These are phyloP conservation scores for Pulveroboletus sp. DNA, from an alignment of 1,284 basidiomycete species.

Conservation along the genomic window DNA sequence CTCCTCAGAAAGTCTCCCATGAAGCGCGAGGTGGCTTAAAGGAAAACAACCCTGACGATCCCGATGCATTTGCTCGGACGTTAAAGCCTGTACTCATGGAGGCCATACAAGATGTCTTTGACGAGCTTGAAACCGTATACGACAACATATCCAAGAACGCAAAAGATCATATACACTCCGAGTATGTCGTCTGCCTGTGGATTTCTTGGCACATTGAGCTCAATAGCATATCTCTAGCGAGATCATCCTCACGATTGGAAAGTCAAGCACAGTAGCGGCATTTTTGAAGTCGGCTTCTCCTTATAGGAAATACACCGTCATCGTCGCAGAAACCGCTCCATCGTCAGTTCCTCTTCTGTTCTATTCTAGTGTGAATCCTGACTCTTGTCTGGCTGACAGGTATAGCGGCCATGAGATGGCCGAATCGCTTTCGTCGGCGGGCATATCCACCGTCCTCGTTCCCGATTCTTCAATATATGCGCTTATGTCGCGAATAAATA, in stretches of 20 bases:
- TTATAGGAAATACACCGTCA: constrained; percentile 92
- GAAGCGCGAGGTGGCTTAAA: constrained; percentile 56
- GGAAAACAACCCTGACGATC: constrained; percentile 71
- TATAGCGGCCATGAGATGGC: constrained; percentile 89
- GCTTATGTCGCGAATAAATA: constrained; percentile 95
- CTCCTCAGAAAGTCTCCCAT: constrained; percentile 44
- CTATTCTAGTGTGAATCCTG: neutral
- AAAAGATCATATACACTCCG: constrained; percentile 94
- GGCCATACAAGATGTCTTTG: constrained; percentile 90
- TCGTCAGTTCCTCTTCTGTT: constrained; percentile 53
- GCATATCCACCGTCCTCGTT: constrained; percentile 92
- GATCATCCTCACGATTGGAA: constrained; percentile 94
- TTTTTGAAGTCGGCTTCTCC: constrained; percentile 92
- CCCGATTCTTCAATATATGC: constrained; percentile 95
- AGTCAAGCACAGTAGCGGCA: constrained; percentile 90
- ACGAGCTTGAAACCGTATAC: constrained; percentile 95
- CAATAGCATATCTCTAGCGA: constrained; percentile 57
- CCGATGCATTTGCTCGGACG: constrained; percentile 68
- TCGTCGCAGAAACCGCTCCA: constrained; percentile 94
- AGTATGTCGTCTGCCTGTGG: constrained; percentile 54
- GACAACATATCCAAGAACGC: constrained; percentile 94
- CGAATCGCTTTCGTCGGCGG: constrained; percentile 69
- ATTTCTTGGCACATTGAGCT: neutral
- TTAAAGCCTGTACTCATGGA: constrained; percentile 84
- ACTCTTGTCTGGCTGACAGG: constrained; percentile 41